These are phyloP conservation scores for Venturia oleaginea DNA, from an alignment of 2,329 filamentous ascomycete genomes.

Conservation along the genomic window DNA sequence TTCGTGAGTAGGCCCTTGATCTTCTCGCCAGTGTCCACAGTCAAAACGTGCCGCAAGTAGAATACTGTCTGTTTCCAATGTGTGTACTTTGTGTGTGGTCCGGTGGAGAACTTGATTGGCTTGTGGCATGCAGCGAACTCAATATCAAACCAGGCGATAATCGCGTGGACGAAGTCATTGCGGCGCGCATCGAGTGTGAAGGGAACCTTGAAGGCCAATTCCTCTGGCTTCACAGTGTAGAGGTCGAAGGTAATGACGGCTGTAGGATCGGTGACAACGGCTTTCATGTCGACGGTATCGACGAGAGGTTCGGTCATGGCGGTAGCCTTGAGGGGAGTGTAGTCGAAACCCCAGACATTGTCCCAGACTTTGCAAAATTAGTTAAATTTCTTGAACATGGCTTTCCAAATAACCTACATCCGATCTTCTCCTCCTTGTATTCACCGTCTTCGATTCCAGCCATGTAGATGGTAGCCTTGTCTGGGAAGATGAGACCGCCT, in stretches of 20 bases:
- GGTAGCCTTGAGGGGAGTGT: slow-evolving; percentile 84
- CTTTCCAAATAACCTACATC: slow-evolving; percentile 56
- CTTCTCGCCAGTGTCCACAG: slow-evolving; percentile 78
- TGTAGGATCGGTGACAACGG: slow-evolving; percentile 86
- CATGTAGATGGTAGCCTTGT: slow-evolving; percentile 96
- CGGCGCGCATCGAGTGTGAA: slow-evolving; percentile 71
- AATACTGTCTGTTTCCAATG: slow-evolving; percentile 99
- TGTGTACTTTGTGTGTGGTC: slow-evolving; percentile 96
- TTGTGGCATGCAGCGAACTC: slow-evolving; percentile 98
- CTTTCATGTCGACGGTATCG: slow-evolving; percentile 95
- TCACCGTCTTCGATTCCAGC: slow-evolving; percentile 97
- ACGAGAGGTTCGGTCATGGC: slow-evolving; percentile 93
- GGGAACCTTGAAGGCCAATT: slow-evolving; percentile 73
- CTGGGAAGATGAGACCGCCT: slow-evolving; percentile 91
- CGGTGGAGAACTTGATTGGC: slow-evolving; percentile 91
- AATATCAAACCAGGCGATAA: slow-evolving; percentile 99
- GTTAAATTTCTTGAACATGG: slow-evolving; percentile 8
- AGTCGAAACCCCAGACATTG: slow-evolving; percentile 97
- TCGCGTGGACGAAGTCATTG: slow-evolving; percentile 89
- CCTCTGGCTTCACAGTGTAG: slow-evolving; percentile 75
- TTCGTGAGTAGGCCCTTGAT: slow-evolving; percentile 67
- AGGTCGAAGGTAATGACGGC: slow-evolving; percentile 82
- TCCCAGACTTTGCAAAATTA: slow-evolving; percentile 70
- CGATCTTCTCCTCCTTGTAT: slow-evolving; percentile 99
- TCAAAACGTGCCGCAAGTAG: slow-evolving; percentile 88